A percentile compares a stretch with the other conserved stretches of the same genome.
Evolutionary conservation across 257 asterid genomes (phyloP).

Genomic region (Mitragyna speciosa): DNA sequence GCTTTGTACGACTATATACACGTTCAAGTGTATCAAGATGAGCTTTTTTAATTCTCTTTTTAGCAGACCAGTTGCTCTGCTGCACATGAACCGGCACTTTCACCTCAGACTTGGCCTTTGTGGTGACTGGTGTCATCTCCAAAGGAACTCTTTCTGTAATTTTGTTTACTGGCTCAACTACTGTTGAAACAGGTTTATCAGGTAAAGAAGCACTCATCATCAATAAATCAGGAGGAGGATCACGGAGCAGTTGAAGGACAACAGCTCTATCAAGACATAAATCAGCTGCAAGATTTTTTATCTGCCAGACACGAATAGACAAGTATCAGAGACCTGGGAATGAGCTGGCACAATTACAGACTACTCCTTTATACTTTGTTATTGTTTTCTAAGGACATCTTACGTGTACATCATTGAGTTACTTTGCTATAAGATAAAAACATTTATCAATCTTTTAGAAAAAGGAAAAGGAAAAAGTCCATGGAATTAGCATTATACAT

Average conservation of each 20-base stretch:
- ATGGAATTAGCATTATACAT: neutral
- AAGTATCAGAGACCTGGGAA: conserved; percentile 1
- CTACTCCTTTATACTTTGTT: neutral
- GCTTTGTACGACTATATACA: conserved; percentile 73
- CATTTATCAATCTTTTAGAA: neutral
- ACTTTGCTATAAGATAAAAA: neutral
- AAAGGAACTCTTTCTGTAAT: conserved; percentile 33
- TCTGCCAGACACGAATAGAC: conserved; percentile 54
- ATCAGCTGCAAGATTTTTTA: conserved; percentile 84
- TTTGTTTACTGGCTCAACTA: conserved; percentile 41
- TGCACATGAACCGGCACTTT: conserved; percentile 73
- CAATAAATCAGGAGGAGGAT: conserved; percentile 82
- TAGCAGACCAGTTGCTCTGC: conserved; percentile 78
- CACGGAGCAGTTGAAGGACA: conserved; percentile 76
- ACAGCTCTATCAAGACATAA: conserved; percentile 81
- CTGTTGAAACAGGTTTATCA: conserved; percentile 56
- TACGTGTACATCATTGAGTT: neutral
- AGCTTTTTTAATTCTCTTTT: conserved; percentile 82
- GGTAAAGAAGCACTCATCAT: conserved; percentile 85
- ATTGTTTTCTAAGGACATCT: neutral
- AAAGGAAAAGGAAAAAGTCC: neutral
- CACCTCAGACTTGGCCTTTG: conserved; percentile 39
- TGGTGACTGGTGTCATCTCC: conserved; percentile 31
- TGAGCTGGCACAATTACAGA: neutral
- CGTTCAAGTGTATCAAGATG: conserved; percentile 84